phyloP scores from a whole-genome alignment of 192 early-diverging fungal genomes.

The Linnemannia exigua region DNA sequence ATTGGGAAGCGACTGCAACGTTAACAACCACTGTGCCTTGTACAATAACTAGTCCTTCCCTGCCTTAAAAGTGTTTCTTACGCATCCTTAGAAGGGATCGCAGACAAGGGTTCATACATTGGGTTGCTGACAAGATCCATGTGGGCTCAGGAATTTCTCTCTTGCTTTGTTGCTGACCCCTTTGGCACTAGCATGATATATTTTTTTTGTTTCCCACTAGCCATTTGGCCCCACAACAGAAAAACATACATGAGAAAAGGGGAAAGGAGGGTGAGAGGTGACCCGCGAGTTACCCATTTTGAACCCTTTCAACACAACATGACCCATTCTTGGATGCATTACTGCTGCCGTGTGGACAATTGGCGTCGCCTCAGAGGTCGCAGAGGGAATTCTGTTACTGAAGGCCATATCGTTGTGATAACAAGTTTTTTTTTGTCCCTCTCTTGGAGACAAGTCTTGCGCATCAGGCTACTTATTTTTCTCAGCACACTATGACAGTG shows the following conservation, averaged over 20 bases:
- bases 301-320: neutral
- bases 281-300: neutral
- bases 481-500: neutral
- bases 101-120: neutral
- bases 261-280: neutral
- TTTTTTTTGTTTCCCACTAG: neutral
- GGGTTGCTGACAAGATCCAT: neutral
- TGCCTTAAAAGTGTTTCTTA: no score
- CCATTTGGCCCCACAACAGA: conserved; percentile 1
- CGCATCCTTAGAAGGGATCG: no score
- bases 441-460: neutral
- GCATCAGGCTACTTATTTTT: neutral
- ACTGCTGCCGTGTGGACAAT: neutral
- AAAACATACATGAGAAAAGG: neutral
- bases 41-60: no score
- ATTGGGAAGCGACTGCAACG: neutral
- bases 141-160: neutral
- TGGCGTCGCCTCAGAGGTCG: neutral
- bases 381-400: neutral
- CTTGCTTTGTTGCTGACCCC: neutral
- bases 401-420: neutral
- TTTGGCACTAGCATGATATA: neutral
- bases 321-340: neutral
- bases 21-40: neutral
- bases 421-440: neutral